A percentile compares a stretch with the other conserved stretches of the same genome.
These are phyloP conservation scores for Tylopilus cervinicoccineus DNA, from an alignment of 768 basidiomycete species.

Conservation along the genomic window DNA sequence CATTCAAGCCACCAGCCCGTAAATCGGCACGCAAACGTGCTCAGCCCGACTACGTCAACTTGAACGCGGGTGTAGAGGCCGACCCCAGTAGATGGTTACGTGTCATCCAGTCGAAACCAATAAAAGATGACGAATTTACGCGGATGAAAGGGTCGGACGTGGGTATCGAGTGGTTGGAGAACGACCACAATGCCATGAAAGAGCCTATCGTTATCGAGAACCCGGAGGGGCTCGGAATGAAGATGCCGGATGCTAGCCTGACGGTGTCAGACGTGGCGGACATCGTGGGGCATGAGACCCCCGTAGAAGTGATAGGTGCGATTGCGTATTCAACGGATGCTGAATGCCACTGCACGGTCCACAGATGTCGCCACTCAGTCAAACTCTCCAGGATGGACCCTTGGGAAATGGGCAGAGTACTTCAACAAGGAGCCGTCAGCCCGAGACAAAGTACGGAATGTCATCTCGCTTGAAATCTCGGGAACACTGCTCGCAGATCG, in stretches of 20 bases:
- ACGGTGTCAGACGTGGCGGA: constrained; percentile 80
- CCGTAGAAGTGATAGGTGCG: constrained; percentile 90
- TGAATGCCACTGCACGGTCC: constrained; percentile 1
- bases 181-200: constrained; percentile 65
- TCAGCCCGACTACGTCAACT: constrained; percentile 74
- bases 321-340: constrained; percentile 2
- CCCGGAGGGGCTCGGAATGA: constrained; percentile 84
- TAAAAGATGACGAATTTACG: constrained; percentile 60
- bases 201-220: constrained; percentile 81
- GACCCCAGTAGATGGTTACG: constrained; percentile 63
- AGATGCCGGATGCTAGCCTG: constrained; percentile 71
- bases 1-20: constrained; percentile 71
- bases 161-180: constrained; percentile 70
- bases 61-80: constrained; percentile 60
- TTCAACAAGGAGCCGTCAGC: constrained; percentile 61
- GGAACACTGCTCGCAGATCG: constrained; percentile 76
- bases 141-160: constrained; percentile 65
- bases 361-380: constrained; percentile 88
- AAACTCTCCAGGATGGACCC: constrained; percentile 80
- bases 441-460: constrained; percentile 88
- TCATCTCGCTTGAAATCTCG: constrained; percentile 93
- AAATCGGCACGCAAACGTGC: constrained; percentile 77
- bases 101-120: constrained; percentile 63
- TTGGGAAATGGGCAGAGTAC: constrained; percentile 89
- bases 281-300: constrained; percentile 69